Base-by-base conservation (phyloP, 352 stramenopile species). In the Thraustotheca clavata region DNA sequence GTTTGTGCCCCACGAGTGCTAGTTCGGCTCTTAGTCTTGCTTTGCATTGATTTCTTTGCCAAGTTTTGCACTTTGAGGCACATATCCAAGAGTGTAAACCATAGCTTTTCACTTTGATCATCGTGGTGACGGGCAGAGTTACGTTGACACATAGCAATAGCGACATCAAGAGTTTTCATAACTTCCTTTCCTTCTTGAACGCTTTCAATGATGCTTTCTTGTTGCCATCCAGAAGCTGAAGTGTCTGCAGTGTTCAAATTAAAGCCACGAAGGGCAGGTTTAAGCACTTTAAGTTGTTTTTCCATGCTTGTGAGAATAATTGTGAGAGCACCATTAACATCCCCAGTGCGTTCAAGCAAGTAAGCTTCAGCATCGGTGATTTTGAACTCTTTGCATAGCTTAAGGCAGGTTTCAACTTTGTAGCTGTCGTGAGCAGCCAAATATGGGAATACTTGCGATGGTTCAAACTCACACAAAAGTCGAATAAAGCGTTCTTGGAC, bases 41-140 rank as follows among this genome's bases (percentile, higher is more conserved):
- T 88, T 69, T 89, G 87, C 40, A 94, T 89, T 11, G 82, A 81
- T 33, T 91, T 78, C 69, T 96, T 91, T 7, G 98, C 76, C 9
- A 94, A 87, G 26, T 89, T 89, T 68, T 98, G 95, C 49, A 94
- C 92, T 65, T 95, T 89, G 55, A 98, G 75, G 16, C 97, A 70
- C 67, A 94, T 87, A 73, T 98, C 94, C 27, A 98, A 69, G 26
- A 97, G 76, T 59, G 93, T 96, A 67, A 98, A 98, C 91, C 91
- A 98, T 11, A 97, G 76, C 59, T 97, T 94, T 63, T 95, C 90
- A 5, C 90, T 90, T 55, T 97, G 89, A 11, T 92, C 84, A 49
- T 93, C 82, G 32, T 75, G 79, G 67, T 93, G 90, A 34, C 82
- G 80, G 38, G 88, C 74, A 26, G 80, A 89, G 70, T 98, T 97